Conservation (phyloP, 2,329 filamentous ascomycete species). For the Colletotrichum paranaense region DNA sequence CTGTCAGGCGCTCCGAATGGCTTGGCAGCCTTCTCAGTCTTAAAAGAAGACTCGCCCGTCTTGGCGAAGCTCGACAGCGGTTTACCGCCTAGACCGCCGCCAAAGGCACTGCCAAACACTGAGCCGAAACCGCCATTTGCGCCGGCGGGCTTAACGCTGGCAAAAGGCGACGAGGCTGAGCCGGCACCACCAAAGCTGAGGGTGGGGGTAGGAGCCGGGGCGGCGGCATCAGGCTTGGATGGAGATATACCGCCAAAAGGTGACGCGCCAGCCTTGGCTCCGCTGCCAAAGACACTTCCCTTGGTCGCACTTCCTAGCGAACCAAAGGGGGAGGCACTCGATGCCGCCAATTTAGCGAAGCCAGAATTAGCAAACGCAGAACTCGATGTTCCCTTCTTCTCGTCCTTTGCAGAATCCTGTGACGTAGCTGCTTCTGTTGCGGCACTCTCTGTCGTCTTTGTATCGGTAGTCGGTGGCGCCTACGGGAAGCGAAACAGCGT, state of each 20-base stretch:
- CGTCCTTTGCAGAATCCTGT: constrained; percentile 16
- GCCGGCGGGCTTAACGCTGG: constrained; percentile 51
- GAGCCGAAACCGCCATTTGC: constrained; percentile 59
- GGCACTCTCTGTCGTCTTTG: neutral
- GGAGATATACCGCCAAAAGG: constrained; percentile 46
- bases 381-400: constrained; percentile 57
- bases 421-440: constrained; percentile 39
- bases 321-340: constrained; percentile 73
- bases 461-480: constrained; percentile 13
- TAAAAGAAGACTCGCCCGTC: constrained; percentile 61
- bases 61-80: constrained; percentile 77
- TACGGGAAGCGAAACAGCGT: neutral
- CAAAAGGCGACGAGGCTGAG: constrained; percentile 58
- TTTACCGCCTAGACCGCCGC: constrained; percentile 53
- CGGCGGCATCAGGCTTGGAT: constrained; percentile 41
- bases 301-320: constrained; percentile 58
- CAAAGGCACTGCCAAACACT: constrained; percentile 57
- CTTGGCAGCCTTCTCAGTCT: constrained; percentile 71
- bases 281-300: constrained; percentile 59
- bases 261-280: constrained; percentile 36
- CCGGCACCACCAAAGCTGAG: constrained; percentile 59
- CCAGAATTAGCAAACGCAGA: constrained; percentile 76
- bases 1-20: constrained; percentile 83
- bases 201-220: constrained; percentile 52
- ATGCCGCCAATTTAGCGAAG: constrained; percentile 73